These are phyloP conservation scores for Pholiota molesta DNA, from an alignment of 768 basidiomycete species.

Conservation along the genomic window DNA sequence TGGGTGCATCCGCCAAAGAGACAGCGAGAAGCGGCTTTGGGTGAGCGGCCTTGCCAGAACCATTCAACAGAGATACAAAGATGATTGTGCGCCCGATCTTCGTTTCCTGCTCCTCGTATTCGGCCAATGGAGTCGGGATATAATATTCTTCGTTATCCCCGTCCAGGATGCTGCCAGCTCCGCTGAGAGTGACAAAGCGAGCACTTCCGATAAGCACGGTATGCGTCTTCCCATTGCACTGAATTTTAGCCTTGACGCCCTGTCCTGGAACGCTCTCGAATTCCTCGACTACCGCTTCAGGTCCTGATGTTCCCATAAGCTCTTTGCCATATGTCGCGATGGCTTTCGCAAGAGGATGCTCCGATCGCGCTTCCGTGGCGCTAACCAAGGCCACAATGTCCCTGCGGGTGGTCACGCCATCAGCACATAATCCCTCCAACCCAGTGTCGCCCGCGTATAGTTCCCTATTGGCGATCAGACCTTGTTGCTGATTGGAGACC, in stretches of 20 bases:
- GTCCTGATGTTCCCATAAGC: slow-evolving; percentile 46
- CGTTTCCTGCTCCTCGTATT: slow-evolving; percentile 75
- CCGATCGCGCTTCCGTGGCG: slow-evolving; percentile 88
- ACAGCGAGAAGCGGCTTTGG: slow-evolving; percentile 75
- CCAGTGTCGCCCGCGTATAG: slow-evolving; percentile 46
- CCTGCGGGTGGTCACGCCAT: slow-evolving; percentile 61
- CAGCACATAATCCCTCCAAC: slow-evolving; percentile 53
- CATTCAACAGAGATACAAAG: slow-evolving; percentile 69
- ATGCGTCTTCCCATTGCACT: slow-evolving; percentile 52
- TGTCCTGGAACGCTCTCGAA: slow-evolving; percentile 92
- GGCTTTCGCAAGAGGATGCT: slow-evolving; percentile 95
- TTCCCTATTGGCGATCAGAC: slow-evolving; percentile 34
- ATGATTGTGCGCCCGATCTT: slow-evolving; percentile 82
- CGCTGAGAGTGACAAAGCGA: slow-evolving; percentile 64
- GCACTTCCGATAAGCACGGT: slow-evolving; percentile 78
- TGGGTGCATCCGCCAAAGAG: slow-evolving; percentile 86
- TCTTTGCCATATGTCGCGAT: slow-evolving; percentile 83
- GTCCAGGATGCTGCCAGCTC: slow-evolving; percentile 32
- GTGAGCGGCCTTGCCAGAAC: slow-evolving; percentile 29
- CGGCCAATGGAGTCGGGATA: slow-evolving; percentile 60
- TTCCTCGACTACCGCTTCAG: slow-evolving; percentile 59
- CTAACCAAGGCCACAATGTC: slow-evolving; percentile 80
- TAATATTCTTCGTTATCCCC: slow-evolving; percentile 26
- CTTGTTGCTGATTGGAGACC: slow-evolving; percentile 45
- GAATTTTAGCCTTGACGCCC: slow-evolving; percentile 77